Evolutionary conservation across 2,329 filamentous ascomycete species (phyloP), one percentile per base, ranked within the genome.

Genomic region (Phialophora expanda): DNA sequence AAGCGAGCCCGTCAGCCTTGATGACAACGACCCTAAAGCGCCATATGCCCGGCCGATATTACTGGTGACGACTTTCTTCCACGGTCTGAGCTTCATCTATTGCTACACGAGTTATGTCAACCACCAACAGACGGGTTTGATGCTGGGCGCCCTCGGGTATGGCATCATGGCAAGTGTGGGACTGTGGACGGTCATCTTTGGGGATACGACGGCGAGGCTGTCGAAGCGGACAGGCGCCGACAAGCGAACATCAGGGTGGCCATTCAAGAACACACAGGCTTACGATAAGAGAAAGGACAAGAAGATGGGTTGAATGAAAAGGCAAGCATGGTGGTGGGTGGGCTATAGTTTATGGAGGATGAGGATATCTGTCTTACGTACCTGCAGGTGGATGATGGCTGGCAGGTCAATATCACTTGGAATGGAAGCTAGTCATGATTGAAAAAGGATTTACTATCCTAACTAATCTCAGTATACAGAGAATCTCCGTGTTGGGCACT

Each of bases 11-110:
- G 76, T 80, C 20, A 78, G 80, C 6, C 76, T 79, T 4, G 78
- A 82, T 8, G 77, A 80, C 7, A 73, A 74, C 2, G 78, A 82
- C 65, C 79, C 82, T 6, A 82, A 83, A 56, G 85, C 87, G 0
- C 87, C 88, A 1, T 89, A 87, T 75, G 89, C 89, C 4, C 80
- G 85, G 44, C 89, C 90, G 1, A 87, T 86, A 1, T 76, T 92
- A 22, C 82, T 88, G 46, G 78, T 93, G 14, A 90, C 90, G 1
- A 85, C 86, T 0, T 67, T 87, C 2, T 90, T 91, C 79, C 90
- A 94, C 76, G 79, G 82, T 20, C 73, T 82, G 0, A 81, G 82
- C 4, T 87, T 87, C 20, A 87, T 88, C 69, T 89, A 91, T 76
- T 83, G 86, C 73, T 95, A 93, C 78, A 83, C 83, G 56, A 85